Evolutionary conservation across 345 rosid species (phyloP).

Genomic region (Gossypium anomalum): DNA sequence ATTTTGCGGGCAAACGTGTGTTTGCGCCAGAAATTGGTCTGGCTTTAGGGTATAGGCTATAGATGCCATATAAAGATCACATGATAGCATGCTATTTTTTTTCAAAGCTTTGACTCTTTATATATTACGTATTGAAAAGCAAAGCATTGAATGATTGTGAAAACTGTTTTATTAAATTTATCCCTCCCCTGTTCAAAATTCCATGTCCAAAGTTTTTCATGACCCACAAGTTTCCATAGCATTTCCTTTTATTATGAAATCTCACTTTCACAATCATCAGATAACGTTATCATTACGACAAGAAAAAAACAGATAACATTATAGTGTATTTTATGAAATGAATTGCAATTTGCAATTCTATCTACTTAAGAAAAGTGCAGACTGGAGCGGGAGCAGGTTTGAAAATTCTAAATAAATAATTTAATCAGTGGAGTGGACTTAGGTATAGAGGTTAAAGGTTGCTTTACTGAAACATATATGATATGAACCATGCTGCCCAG

Average conservation of each 20-base stretch:
- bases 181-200: neutral
- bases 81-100: neutral
- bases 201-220: neutral
- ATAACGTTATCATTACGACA: neutral
- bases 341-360: neutral
- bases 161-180: neutral
- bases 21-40: neutral
- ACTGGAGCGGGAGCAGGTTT: neutral
- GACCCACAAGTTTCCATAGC: slow-evolving; percentile 9
- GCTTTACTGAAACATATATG: neutral
- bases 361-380: neutral
- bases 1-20: neutral
- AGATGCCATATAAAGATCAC: slow-evolving; percentile 2
- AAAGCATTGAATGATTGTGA: slow-evolving; percentile 16
- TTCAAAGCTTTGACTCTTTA: neutral
- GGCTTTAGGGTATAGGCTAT: neutral
- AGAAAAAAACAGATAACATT: neutral
- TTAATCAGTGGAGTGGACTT: slow-evolving; percentile 16
- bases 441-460: neutral
- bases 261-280: neutral
- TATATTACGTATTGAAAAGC: neutral
- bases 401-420: neutral
- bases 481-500: too few relatives aligned
- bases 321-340: neutral
- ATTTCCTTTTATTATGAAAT: neutral